Percentiles rank a stretch among this genome's conserved stretches.
Evolutionary conservation across 192 early-diverging fungal species (phyloP).

Genomic region (Entomortierella lignicola): DNA sequence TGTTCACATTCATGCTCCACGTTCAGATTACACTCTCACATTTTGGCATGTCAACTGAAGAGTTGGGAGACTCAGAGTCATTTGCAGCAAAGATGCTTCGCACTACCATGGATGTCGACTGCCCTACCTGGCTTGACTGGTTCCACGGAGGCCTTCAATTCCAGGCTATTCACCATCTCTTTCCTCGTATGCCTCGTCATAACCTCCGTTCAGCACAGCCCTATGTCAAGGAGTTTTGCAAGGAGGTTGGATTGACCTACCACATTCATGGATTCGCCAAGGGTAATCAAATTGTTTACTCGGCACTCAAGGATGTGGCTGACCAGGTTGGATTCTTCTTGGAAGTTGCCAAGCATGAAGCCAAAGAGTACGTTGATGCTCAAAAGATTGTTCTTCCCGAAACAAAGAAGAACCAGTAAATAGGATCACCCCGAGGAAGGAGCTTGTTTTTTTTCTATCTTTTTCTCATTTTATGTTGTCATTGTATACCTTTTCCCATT

Average conservation of each 20-base stretch:
- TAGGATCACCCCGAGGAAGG: neutral
- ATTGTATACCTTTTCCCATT: too few relatives aligned
- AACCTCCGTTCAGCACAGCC: constrained; percentile 81
- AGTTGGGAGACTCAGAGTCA: constrained; percentile 75
- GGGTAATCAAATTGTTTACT: constrained; percentile 82
- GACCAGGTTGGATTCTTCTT: constrained; percentile 72
- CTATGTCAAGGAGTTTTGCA: constrained; percentile 78
- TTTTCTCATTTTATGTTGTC: too few relatives aligned
- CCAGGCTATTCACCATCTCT: constrained; percentile 97
- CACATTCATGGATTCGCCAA: constrained; percentile 85
- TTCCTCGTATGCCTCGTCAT: constrained; percentile 92
- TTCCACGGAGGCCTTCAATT: constrained; percentile 98
- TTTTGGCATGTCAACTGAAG: constrained; percentile 93
- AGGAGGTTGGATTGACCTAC: constrained; percentile 80
- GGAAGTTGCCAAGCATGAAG: constrained; percentile 60
- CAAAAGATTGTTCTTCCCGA: constrained; percentile 45
- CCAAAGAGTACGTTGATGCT: constrained; percentile 47
- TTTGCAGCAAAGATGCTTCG: constrained; percentile 89
- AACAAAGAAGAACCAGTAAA: constrained; percentile 36
- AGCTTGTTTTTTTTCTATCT: too few relatives aligned
- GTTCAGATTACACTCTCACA: constrained; percentile 97
- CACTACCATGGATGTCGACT: constrained; percentile 97
- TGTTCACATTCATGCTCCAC: constrained; percentile 87
- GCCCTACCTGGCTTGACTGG: constrained; percentile 94
- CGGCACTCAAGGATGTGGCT: constrained; percentile 80